Percentiles rank a stretch among this genome's conserved stretches.
Conservation (phyloP, 805 yeast genomes). For the Ascoidea asiatica region DNA sequence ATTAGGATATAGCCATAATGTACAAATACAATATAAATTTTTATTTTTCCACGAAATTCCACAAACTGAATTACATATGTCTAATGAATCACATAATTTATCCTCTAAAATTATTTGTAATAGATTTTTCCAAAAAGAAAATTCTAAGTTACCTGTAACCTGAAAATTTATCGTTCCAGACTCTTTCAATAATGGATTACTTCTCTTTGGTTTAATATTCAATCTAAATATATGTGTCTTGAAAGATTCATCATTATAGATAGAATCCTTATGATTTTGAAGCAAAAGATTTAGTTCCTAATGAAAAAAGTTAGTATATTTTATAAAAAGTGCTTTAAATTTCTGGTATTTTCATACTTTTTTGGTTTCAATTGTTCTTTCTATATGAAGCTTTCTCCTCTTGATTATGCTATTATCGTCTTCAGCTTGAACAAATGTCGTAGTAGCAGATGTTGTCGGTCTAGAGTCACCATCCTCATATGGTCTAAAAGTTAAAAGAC, state of each 20-base stretch:
- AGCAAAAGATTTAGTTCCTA: slow-evolving; percentile 2
- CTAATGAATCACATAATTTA: background rate
- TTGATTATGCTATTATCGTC: no score
- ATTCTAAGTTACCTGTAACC: slow-evolving; percentile 1
- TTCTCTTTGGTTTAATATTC: slow-evolving; percentile 5
- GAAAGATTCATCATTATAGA: background rate
- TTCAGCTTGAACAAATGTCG: background rate
- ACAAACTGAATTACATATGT: background rate
- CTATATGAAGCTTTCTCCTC: background rate
- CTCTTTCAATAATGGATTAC: background rate
- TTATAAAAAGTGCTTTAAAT: background rate
- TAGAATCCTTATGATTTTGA: background rate
- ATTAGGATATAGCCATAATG: background rate
- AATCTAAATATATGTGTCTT: slow-evolving; percentile 7
- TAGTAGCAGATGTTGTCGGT: background rate
- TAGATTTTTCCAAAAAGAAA: slow-evolving; percentile 6
- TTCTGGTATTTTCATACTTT: slow-evolving; percentile 1
- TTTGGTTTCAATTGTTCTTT: background rate
- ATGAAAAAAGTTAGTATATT: background rate
- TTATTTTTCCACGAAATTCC: slow-evolving; percentile 3
- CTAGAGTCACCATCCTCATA: background rate
- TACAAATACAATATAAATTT: background rate
- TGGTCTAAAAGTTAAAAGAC: background rate
- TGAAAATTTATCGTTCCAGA: slow-evolving; percentile 7
- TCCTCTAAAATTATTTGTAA: slow-evolving; percentile 3